Percentiles rank a stretch among this genome's conserved stretches.
phyloP scores from a whole-genome alignment of 331 rosid species.

The Cydonia oblonga region DNA sequence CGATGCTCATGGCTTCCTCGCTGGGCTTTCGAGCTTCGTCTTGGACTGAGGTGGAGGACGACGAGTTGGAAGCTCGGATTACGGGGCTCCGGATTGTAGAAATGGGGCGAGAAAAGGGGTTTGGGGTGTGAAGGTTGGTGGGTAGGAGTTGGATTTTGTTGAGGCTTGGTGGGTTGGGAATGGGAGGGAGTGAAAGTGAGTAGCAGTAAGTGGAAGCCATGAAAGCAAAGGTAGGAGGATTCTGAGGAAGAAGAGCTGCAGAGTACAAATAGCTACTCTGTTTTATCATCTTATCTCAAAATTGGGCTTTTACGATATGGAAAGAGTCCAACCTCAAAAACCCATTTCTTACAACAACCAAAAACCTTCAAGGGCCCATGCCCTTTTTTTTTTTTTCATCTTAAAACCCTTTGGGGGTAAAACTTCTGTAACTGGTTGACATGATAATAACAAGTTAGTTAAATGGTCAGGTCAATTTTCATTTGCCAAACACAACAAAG shows the following conservation, averaged over 20 bases:
- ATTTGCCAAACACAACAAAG: too few relatives aligned
- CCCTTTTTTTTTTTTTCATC: too few relatives aligned
- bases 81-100: slow-evolving; percentile 12
- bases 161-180: slow-evolving; percentile 12
- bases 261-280: background rate
- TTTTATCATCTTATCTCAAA: background rate
- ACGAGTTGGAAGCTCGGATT: slow-evolving; percentile 36
- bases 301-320: background rate
- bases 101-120: slow-evolving; percentile 7
- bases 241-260: background rate
- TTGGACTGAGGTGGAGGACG: slow-evolving; percentile 20
- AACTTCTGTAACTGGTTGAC: too few relatives aligned
- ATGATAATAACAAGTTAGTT: too few relatives aligned
- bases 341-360: too few relatives aligned
- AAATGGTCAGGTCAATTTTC: fast-evolving
- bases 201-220: slow-evolving; percentile 44
- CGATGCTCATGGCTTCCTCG: slow-evolving; percentile 56
- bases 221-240: background rate
- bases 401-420: too few relatives aligned
- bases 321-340: too few relatives aligned
- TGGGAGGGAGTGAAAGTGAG: slow-evolving; percentile 28
- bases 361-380: background rate
- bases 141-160: slow-evolving; percentile 10
- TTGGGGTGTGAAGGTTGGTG: background rate
- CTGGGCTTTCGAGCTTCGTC: slow-evolving; percentile 28